These are phyloP conservation scores for Hanseniaspora occidentalis DNA, from an alignment of 805 yeast species.

Conservation along the genomic window DNA sequence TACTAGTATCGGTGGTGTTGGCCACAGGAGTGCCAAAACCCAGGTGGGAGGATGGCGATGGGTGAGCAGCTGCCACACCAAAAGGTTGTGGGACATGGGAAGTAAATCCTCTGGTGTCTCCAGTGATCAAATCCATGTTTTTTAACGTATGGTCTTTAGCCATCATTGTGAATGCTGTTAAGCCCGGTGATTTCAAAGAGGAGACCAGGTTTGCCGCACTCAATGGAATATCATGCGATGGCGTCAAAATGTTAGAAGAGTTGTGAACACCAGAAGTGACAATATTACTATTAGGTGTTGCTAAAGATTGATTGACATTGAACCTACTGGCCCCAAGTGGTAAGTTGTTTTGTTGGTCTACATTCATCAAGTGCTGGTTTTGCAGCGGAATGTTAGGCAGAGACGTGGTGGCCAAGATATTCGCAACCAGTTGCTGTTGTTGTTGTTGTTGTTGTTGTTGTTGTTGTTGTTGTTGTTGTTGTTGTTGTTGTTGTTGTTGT, in stretches of 20 bases:
- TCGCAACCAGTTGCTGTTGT: slow-evolving; percentile 4
- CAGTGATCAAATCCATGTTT: neutral
- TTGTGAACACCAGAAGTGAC: no score
- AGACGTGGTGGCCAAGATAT: slow-evolving; percentile 3
- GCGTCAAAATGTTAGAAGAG: no score
- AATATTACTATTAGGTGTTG: no score
- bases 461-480: slow-evolving; percentile 1
- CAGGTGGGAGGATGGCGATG: no score
- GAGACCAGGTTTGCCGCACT: neutral
- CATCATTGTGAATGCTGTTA: neutral
- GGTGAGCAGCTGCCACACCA: no score
- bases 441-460: slow-evolving; percentile 1
- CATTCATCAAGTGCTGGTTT: slow-evolving; percentile 7
- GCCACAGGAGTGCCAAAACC: no score
- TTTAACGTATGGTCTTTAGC: neutral
- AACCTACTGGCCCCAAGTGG: neutral
- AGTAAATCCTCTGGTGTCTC: slow-evolving; percentile 8
- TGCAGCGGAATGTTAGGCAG: slow-evolving; percentile 15
- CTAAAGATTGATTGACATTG: neutral
- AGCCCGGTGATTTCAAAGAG: neutral
- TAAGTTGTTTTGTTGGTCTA: neutral
- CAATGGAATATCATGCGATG: neutral
- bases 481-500: slow-evolving; percentile 2
- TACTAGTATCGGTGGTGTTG: no score
- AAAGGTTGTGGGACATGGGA: no score